phyloP scores from a whole-genome alignment of 768 basidiomycete genomes.

The Mycena latifolia region DNA sequence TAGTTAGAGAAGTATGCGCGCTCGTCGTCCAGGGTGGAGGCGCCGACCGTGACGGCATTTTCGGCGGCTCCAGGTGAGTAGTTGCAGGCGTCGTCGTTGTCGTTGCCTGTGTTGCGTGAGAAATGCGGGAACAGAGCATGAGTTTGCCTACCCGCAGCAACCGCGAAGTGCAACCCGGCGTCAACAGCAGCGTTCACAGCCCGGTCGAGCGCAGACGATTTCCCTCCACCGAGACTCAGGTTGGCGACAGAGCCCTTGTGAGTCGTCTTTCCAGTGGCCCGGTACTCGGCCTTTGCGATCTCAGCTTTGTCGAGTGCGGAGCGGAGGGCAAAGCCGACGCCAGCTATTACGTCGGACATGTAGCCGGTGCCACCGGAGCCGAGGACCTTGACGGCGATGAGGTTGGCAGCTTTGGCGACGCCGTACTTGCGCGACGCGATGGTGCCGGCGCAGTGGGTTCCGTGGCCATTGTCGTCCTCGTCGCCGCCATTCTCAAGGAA shows the following conservation, averaged over 20 bases:
- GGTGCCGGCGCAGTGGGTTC: slow-evolving; percentile 95
- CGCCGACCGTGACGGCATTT: slow-evolving; percentile 95
- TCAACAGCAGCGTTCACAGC: slow-evolving; percentile 90
- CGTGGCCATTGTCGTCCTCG: slow-evolving; percentile 95
- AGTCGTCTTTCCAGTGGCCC: slow-evolving; percentile 78
- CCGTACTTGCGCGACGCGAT: slow-evolving; percentile 95
- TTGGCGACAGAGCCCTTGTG: slow-evolving; percentile 97
- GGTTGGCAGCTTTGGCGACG: slow-evolving; percentile 93
- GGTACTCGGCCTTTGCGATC: slow-evolving; percentile 75
- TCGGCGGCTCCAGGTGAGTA: slow-evolving; percentile 94
- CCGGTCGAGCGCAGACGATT: slow-evolving; percentile 85
- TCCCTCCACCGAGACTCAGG: slow-evolving; percentile 98
- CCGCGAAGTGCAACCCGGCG: slow-evolving; percentile 92
- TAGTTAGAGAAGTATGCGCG: slow-evolving; percentile 95
- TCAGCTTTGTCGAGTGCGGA: slow-evolving; percentile 66
- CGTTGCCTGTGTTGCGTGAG: slow-evolving; percentile 65
- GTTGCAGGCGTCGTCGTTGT: slow-evolving; percentile 89
- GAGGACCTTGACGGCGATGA: slow-evolving; percentile 93
- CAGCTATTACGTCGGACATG: slow-evolving; percentile 94
- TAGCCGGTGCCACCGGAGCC: slow-evolving; percentile 95
- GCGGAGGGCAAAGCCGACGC: slow-evolving; percentile 84
- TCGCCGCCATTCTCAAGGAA: slow-evolving; percentile 88
- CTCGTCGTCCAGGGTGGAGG: slow-evolving; percentile 84
- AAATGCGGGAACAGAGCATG: not conserved
- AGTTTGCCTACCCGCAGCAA: slow-evolving; percentile 85